Base-by-base conservation (phyloP, 352 stramenopile species). In the Phytophthora tentaculata region DNA sequence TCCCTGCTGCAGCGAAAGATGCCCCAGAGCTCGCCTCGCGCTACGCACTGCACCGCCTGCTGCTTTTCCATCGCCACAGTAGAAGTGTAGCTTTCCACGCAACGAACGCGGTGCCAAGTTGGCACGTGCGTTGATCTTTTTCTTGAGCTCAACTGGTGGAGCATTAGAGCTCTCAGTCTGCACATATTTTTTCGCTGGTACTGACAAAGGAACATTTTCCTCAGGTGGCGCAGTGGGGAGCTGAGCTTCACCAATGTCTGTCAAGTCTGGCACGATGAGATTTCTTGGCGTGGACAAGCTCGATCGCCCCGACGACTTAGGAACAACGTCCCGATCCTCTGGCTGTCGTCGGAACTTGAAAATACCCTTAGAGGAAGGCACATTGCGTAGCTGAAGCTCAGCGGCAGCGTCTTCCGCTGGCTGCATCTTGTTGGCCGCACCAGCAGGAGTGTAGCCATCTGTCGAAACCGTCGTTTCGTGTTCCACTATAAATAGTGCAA, bases 1-100 rank as follows among this genome's bases (percentile, higher is more conserved):
- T 37, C 76, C 64, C 56, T 90, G 83, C 29, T 88, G 84, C 10
- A 89, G 58, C 13, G 74, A 79, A 20, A 89, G 68, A 39, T 87
- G 67, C 4, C 61, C 64, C 47, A 82, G 64, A 17, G 86, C 61
- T 1, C 76, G 61, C 52, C 52, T 77, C 6, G 54, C 55, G 41
- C 58, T 77, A 10, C 59, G 59, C 44, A 45, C 57, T 54, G 41
- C 49, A 13, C 54, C 41, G 60, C 19, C 37, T 13, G 47, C 50
- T 29, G 41, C 43, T 14, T 73, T 73, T 0, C 55, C 56, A 49
- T 73, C 58, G 10, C 58, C 51, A 14, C 35, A 44, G 49, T 71
- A 67, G 41, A 79, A 80, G 20, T 60, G 26, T 4, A 82, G 17
- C 57, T 74, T 81, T 20, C 64, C 58, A 53, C 60, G 50, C 9